Evolutionary conservation across 2,329 filamentous ascomycete species (phyloP), one percentile per base, ranked within the genome.

Genomic region (Malbranchea cinnamomea): DNA sequence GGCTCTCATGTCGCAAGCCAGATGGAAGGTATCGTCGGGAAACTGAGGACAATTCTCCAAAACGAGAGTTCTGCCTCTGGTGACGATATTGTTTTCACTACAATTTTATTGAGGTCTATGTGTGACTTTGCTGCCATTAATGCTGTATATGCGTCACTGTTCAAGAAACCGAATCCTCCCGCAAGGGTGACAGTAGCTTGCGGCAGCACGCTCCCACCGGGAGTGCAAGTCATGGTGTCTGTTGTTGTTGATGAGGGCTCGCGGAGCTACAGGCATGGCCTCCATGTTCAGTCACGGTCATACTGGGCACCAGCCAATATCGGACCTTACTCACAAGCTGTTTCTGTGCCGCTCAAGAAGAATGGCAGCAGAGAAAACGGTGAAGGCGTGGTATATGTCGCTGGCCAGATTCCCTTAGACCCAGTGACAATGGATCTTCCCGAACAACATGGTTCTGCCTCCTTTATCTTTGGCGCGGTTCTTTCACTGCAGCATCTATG

Each of bases 221-320:
- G 62, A 6, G 56, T 65, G 29, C 65, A 74, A 35, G 68, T 80
- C 10, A 67, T 87, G 37, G 53, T 74, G 12, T 70, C 65, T 11
- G 50, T 67, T 17, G 50, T 63, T 7, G 44, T 65, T n/a, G 53
- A 64, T 35, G 40, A 53, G 13, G 49, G 49, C 4, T 24, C 37
- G 16, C 45, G 44, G 23, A 40, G 41, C 11, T 31, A 35, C 22
- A 53, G 62, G 18, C 50, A 57, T 34, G 79, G 55, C 0, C 66
- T 95, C 1, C 89, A 98, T 51, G 85, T 98, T 4, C 89, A 95
- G 55, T 85, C 80, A 3, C 66, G 81, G 22, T 92, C 83, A 7
- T 95, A 95, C 62, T 98, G 89, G 89, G 89, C 89, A 0, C 89
- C 89, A 0, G 87, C 89, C 12, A 95, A 95, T 47, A 95, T 98